Evolutionary conservation across 768 basidiomycete species (phyloP).

Genomic region (Naganishia randhawae): DNA sequence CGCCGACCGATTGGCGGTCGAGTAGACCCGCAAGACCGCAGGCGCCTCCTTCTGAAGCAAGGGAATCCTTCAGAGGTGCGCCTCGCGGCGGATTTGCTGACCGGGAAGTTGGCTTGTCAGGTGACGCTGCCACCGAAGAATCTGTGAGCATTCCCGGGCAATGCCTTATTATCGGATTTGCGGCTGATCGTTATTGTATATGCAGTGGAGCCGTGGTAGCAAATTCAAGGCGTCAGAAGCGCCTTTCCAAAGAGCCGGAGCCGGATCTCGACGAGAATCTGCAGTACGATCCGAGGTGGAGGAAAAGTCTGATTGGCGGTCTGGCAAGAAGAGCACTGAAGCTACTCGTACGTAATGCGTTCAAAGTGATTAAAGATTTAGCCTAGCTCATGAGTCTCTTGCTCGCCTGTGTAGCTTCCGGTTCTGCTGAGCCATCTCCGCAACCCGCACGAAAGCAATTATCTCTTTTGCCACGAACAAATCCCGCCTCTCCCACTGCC

Average conservation of each 20-base stretch:
- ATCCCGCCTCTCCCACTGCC: slow-evolving; percentile 61
- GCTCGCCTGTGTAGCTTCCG: slow-evolving; percentile 49
- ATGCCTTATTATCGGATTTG: not conserved
- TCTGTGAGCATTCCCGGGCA: slow-evolving; percentile 45
- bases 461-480: slow-evolving; percentile 58
- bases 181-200: not conserved
- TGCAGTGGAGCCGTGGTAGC: slow-evolving; percentile 49
- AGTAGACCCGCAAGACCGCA: slow-evolving; percentile 49
- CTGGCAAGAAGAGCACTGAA: slow-evolving; percentile 35
- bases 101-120: slow-evolving; percentile 26
- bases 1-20: slow-evolving; percentile 69
- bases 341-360: slow-evolving; percentile 28
- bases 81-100: slow-evolving; percentile 35
- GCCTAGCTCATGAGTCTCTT: too few species aligned
- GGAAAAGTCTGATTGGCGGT: slow-evolving; percentile 45
- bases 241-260: slow-evolving; percentile 28
- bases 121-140: slow-evolving; percentile 70
- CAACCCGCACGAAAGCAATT: slow-evolving; percentile 51
- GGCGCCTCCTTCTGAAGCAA: slow-evolving; percentile 31
- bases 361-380: too few species aligned
- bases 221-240: slow-evolving; percentile 41
- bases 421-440: slow-evolving; percentile 64
- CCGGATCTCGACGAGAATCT: slow-evolving; percentile 23
- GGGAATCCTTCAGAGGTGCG: slow-evolving; percentile 53
- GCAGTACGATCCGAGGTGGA: slow-evolving; percentile 28